phyloP scores from a whole-genome alignment of 2,329 filamentous ascomycete genomes.

The Pyrenophora teres region DNA sequence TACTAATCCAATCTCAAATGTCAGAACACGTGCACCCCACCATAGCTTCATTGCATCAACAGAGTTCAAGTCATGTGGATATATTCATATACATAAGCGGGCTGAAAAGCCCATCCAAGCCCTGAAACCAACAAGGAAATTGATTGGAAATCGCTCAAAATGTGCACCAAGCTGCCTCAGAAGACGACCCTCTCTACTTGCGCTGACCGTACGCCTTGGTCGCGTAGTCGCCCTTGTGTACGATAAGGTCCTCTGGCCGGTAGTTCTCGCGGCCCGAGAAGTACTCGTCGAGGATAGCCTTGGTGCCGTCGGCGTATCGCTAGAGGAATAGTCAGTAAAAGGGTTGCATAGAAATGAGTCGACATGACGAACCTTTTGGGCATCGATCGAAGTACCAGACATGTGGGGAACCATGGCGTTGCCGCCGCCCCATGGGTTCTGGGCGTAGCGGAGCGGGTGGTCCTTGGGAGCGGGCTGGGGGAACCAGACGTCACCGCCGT shows the following conservation, averaged over 20 bases:
- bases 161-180: slow-evolving; percentile 4
- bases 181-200: slow-evolving; percentile 50
- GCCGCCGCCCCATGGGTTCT: slow-evolving; percentile 94
- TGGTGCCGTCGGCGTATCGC: slow-evolving; percentile 79
- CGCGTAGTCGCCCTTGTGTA: slow-evolving; percentile 86
- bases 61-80: slow-evolving; percentile 30
- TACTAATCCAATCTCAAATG: no score
- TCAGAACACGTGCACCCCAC: no score
- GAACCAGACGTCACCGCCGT: slow-evolving; percentile 93
- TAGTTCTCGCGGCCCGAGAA: slow-evolving; percentile 88
- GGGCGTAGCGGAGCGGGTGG: slow-evolving; percentile 87
- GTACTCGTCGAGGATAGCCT: slow-evolving; percentile 90
- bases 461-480: slow-evolving; percentile 94
- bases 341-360: not conserved
- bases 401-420: slow-evolving; percentile 99
- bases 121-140: slow-evolving; percentile 21
- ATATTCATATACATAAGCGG: slow-evolving; percentile 32
- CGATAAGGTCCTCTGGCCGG: slow-evolving; percentile 86
- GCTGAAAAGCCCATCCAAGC: slow-evolving; percentile 20
- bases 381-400: slow-evolving; percentile 98
- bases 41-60: no score
- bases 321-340: slow-evolving; percentile 17
- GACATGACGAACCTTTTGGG: slow-evolving; percentile 65
- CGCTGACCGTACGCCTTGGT: slow-evolving; percentile 91
- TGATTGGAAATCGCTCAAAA: slow-evolving; percentile 23